Evolutionary conservation across 169 alveolate genomes (phyloP), one percentile per base, ranked within the genome.

Genomic region (Cryptosporidium felis): DNA sequence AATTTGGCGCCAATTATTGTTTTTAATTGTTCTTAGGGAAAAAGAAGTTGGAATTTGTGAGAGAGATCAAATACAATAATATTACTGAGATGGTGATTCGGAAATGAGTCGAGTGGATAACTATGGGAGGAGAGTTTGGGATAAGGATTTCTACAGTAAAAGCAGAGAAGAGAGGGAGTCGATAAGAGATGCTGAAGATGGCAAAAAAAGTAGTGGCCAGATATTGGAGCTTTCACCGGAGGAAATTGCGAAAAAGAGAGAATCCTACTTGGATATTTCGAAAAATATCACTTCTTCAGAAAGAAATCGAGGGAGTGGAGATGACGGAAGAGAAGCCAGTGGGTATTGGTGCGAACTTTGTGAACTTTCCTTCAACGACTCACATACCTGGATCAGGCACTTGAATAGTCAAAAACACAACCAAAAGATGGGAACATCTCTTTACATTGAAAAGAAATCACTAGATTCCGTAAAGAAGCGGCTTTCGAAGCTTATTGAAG

Each of bases 331-430:
- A 56, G 65, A 53, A 6, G 56, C 41, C 5, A 18, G 45, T 28
- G 85, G 85, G 1, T 74, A 53, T 51, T 74, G 85, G 85, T 74
- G 85, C 28, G 67, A 74, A 26, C 26, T 38, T 1, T 74, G 85
- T 21, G 26, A 74, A 32, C 28, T 53, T 3, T 21, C 49, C 23
- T 74, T 56, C 56, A 49, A 74, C 42, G 85, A 74, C 56, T 74
- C 85, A 4, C 85, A 74, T 21, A 53, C 85, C 23, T 74, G 85
- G 85, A 45, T 74, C 0, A 32, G 46, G 32, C 85, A 74, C 56
- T 51, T 74, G 42, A 74, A 74, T 16, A 74, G 85, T 53, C 58
- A 51, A 56, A 53, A 49, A 0, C 85, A 74, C 36, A 74, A 74
- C 34, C 65, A 56, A 34, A 74, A 53, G 42, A 9, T 74, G 34